These are phyloP conservation scores for Rubia yunnanensis DNA, from an alignment of 257 asterid species.

Conservation along the genomic window DNA sequence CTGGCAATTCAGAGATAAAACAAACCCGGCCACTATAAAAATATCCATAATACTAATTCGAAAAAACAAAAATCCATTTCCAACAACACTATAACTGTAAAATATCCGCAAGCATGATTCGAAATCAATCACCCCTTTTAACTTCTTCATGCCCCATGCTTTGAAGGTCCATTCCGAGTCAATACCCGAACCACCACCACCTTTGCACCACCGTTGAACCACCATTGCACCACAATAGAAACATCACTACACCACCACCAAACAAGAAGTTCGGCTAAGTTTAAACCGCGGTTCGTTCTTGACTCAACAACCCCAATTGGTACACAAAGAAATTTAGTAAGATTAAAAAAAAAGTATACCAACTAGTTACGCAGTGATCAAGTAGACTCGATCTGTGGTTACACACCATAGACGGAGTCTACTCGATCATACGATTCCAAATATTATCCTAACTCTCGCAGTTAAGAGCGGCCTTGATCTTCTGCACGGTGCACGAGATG, in stretches of 20 bases:
- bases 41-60: too few relatives aligned
- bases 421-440: not conserved
- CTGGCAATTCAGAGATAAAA: too few relatives aligned
- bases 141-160: not conserved
- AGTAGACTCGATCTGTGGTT: not conserved
- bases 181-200: slow-evolving; percentile 94
- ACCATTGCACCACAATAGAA: too few relatives aligned
- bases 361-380: too few relatives aligned
- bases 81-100: not conserved
- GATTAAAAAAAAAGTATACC: not conserved
- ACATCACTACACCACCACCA: not conserved
- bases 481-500: slow-evolving; percentile 87
- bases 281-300: slow-evolving; percentile 81
- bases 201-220: not conserved
- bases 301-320: slow-evolving; percentile 44
- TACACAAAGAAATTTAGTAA: not conserved
- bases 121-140: not conserved
- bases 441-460: slow-evolving; percentile 54
- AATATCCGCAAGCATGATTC: not conserved
- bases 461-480: slow-evolving; percentile 73
- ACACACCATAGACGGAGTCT: not conserved
- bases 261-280: not conserved
- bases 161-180: slow-evolving; percentile 41
- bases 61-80: not conserved
- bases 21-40: too few relatives aligned